Percentiles rank a stretch among this genome's conserved stretches.
phyloP scores from a whole-genome alignment of 306 rosid genomes.

The Begonia masoniana region DNA sequence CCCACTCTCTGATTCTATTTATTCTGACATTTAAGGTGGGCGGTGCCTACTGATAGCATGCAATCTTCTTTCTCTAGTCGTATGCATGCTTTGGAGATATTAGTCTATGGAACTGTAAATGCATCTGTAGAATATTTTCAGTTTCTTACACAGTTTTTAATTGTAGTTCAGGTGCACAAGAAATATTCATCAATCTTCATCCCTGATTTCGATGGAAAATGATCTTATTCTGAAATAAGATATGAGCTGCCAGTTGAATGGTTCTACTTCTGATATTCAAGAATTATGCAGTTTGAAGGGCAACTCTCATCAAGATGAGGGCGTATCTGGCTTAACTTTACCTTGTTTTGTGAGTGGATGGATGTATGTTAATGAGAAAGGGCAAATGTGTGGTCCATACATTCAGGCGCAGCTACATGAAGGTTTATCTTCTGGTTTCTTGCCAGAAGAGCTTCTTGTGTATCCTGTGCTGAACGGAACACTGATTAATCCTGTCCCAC shows the following conservation, averaged over 20 bases:
- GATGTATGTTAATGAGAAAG: slow-evolving; percentile 85
- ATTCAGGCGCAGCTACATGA: slow-evolving; percentile 69
- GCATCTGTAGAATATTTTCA: no score
- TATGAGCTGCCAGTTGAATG: slow-evolving; percentile 55
- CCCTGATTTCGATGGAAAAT: slow-evolving; percentile 29
- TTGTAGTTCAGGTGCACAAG: no score
- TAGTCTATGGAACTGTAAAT: no score
- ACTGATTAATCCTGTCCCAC: slow-evolving; percentile 59
- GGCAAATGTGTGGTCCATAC: slow-evolving; percentile 96
- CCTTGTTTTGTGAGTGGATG: slow-evolving; percentile 70
- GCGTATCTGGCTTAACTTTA: slow-evolving; percentile 30
- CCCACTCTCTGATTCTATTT: no score
- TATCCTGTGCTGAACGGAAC: slow-evolving; percentile 69
- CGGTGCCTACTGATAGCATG: no score
- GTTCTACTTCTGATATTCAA: slow-evolving; percentile 26
- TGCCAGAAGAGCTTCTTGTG: slow-evolving; percentile 87
- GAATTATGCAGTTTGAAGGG: slow-evolving; percentile 25
- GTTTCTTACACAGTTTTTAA: no score
- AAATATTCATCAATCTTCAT: slow-evolving; percentile 6
- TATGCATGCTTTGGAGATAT: no score
- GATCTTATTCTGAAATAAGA: slow-evolving; percentile 30
- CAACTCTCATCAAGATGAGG: slow-evolving; percentile 27
- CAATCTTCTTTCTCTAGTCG: no score
- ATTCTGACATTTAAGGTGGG: no score
- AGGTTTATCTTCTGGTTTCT: slow-evolving; percentile 75